Conservation (phyloP, 192 early-diverging fungal genomes). For the Spinellus fusiger region DNA sequence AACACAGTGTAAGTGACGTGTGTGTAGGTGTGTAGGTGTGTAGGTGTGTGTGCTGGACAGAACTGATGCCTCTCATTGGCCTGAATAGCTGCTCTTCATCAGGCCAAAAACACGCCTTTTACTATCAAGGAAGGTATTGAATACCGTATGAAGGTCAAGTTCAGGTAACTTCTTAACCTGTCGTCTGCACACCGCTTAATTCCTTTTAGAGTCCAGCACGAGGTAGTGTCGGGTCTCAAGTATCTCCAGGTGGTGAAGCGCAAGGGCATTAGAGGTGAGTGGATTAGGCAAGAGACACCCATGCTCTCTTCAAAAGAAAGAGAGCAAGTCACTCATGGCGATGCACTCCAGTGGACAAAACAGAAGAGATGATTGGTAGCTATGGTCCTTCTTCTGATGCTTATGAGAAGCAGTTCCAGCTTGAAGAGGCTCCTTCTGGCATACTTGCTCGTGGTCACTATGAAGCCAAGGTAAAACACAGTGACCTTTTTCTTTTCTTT, state of each 20-base stretch:
- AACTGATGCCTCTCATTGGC: too few relatives aligned
- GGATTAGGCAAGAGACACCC: neutral
- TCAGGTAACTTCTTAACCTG: conserved; percentile 41
- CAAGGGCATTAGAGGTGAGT: conserved; percentile 57
- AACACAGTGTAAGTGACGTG: conserved; percentile 48
- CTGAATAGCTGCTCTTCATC: conserved; percentile 50
- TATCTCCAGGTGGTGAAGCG: conserved; percentile 93
- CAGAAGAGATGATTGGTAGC: conserved; percentile 94
- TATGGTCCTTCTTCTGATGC: conserved; percentile 77
- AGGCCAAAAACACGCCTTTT: conserved; percentile 67
- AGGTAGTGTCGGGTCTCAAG: conserved; percentile 92
- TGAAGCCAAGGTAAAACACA: conserved; percentile 59
- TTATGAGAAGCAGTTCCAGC: conserved; percentile 85
- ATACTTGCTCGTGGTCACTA: conserved; percentile 91
- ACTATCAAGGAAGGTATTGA: conserved; percentile 95
- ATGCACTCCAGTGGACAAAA: conserved; percentile 81
- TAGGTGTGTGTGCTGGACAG: too few relatives aligned
- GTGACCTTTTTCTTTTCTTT: neutral
- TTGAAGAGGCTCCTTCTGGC: conserved; percentile 86
- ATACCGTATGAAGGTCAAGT: conserved; percentile 89
- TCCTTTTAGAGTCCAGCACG: conserved; percentile 73
- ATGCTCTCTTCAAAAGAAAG: too few relatives aligned
- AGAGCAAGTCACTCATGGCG: neutral
- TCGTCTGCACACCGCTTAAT: neutral
- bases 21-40: neutral